Evolutionary conservation across 1,284 basidiomycete genomes (phyloP).

Genomic region (Apiotrichum sp.): DNA sequence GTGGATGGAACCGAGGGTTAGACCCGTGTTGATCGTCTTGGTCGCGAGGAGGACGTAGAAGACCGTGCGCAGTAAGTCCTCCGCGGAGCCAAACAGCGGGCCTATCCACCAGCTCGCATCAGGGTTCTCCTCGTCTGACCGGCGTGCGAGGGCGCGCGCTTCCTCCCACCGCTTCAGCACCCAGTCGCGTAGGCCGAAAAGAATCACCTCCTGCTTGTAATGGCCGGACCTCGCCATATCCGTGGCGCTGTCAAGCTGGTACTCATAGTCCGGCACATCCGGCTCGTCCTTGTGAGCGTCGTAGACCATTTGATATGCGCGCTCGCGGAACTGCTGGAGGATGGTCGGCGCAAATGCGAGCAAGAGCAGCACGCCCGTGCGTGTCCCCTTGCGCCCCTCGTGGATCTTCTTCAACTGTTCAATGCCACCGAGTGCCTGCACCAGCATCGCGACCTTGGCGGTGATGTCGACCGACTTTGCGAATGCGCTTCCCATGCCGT

Average conservation of each 20-base stretch:
- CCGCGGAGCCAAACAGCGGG: not conserved
- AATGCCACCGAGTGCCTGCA: slow-evolving; percentile 2
- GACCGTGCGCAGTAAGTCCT: not conserved
- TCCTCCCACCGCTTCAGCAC: slow-evolving; percentile 64
- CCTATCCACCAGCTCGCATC: slow-evolving; percentile 1
- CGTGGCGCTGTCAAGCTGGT: not conserved
- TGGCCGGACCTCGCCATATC: not conserved
- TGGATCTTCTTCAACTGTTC: not conserved
- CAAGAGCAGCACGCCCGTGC: not conserved
- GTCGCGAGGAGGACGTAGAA: slow-evolving; percentile 59
- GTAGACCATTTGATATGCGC: not conserved
- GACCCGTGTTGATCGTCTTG: slow-evolving; percentile 57
- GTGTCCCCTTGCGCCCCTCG: not conserved
- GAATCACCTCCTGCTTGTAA: slow-evolving; percentile 56
- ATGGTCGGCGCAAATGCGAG: slow-evolving; percentile 2
- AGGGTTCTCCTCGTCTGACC: not conserved
- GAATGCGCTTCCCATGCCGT: slow-evolving; percentile 5
- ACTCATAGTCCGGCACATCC: not conserved
- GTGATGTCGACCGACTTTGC: slow-evolving; percentile 1
- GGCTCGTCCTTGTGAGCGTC: not conserved
- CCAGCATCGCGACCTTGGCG: slow-evolving; percentile 2
- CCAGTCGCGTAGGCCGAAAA: slow-evolving; percentile 76
- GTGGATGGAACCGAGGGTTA: slow-evolving; percentile 65
- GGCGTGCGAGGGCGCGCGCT: not conserved
- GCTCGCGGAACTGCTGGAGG: not conserved